These are phyloP conservation scores for Trypanosoma scelopori DNA, from an alignment of 208 protist genomes.

Conservation along the genomic window DNA sequence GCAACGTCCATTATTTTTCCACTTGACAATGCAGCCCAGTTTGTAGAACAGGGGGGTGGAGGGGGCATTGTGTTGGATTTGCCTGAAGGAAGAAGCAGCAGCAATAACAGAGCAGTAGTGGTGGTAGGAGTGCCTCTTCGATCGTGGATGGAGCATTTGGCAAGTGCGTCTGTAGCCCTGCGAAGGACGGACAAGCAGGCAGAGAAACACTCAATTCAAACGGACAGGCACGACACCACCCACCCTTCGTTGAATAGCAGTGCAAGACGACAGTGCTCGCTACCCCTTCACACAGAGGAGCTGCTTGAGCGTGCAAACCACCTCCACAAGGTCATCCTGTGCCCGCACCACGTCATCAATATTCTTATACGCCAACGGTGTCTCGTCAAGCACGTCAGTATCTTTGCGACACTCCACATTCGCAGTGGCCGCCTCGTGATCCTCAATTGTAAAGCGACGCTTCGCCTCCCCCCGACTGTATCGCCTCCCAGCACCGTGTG, in stretches of 20 bases:
- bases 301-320: slow-evolving; percentile 68
- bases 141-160: too few relatives aligned
- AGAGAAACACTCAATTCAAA: too few relatives aligned
- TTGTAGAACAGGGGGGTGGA: neutral
- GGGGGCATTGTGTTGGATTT: too few relatives aligned
- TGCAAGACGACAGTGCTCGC: slow-evolving; percentile 20
- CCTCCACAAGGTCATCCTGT: slow-evolving; percentile 77
- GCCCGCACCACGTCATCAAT: slow-evolving; percentile 87
- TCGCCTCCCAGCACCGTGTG: slow-evolving; percentile 79
- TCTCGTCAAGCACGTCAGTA: slow-evolving; percentile 79
- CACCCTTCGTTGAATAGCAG: neutral
- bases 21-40: neutral
- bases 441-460: slow-evolving; percentile 73
- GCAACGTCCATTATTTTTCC: neutral
- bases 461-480: slow-evolving; percentile 77
- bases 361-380: slow-evolving; percentile 83
- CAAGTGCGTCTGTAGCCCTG: too few relatives aligned
- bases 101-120: too few relatives aligned
- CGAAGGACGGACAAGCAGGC: too few relatives aligned
- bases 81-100: too few relatives aligned
- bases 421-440: slow-evolving; percentile 61
- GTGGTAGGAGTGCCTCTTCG: too few relatives aligned
- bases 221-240: too few relatives aligned
- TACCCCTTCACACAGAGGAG: slow-evolving; percentile 88
- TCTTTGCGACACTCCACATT: slow-evolving; percentile 84